A percentile compares a stretch with the other conserved stretches of the same genome.
Conservation (phyloP, 129 eudicot species). For the Saposhnikovia divaricata region DNA sequence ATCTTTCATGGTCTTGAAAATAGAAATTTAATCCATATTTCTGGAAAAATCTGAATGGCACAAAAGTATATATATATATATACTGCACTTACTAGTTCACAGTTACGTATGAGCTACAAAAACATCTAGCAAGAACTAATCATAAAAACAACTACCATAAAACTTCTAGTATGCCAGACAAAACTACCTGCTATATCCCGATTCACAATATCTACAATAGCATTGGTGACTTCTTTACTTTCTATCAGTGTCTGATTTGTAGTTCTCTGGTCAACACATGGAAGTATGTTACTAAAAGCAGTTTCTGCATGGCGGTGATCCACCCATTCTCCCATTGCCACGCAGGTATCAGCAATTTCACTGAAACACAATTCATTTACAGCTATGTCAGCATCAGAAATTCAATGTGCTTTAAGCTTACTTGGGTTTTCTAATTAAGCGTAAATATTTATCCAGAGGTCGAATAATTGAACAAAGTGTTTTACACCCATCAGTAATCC, state of each 20-base stretch:
- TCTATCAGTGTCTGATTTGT: constrained; percentile 67
- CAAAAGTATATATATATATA: background rate
- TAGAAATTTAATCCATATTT: background rate
- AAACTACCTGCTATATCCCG: constrained; percentile 95
- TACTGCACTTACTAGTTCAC: background rate
- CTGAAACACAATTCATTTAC: constrained; percentile 32
- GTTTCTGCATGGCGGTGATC: constrained; percentile 96
- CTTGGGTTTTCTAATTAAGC: background rate
- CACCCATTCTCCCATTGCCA: constrained; percentile 97
- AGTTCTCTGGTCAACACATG: constrained; percentile 81
- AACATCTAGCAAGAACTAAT: background rate
- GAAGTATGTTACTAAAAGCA: constrained; percentile 91
- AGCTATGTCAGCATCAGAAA: constrained; percentile 14
- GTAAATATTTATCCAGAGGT: background rate
- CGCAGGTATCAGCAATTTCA: constrained; percentile 73
- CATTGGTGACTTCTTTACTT: constrained; percentile 69
- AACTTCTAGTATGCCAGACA: background rate
- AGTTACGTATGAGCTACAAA: background rate
- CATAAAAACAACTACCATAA: background rate
- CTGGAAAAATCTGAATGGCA: background rate
- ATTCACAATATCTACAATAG: constrained; percentile 45
- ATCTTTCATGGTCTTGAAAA: background rate
- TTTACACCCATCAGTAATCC: background rate
- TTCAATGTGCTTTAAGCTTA: background rate
- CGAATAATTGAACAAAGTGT: background rate